These are phyloP conservation scores for Parafenestella ontariensis DNA, from an alignment of 2,329 filamentous ascomycete species.

Conservation along the genomic window DNA sequence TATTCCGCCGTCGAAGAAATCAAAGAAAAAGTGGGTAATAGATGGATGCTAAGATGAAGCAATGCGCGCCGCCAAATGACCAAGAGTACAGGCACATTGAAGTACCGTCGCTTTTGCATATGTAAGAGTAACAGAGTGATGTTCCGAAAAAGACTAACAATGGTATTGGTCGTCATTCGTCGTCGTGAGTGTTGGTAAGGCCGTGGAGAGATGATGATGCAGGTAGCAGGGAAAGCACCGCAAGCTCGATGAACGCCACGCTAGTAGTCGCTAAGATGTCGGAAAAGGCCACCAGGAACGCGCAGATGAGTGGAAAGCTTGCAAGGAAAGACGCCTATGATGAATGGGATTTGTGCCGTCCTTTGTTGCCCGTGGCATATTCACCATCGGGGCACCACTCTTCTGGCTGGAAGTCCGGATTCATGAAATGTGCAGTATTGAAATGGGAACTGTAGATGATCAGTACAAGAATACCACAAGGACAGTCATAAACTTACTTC, in stretches of 20 bases:
- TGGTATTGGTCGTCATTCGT: conserved; percentile 44
- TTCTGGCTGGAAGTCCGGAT: conserved; percentile 61
- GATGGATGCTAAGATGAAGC: conserved; percentile 28
- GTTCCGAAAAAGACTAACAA: conserved; percentile 45
- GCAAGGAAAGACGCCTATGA: conserved; percentile 31
- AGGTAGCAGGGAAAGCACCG: conserved; percentile 35
- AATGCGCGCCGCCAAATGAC: conserved; percentile 25
- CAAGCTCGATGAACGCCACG: conserved; percentile 46
- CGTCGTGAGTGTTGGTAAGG: conserved; percentile 36
- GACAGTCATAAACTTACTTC: conserved; percentile 47
- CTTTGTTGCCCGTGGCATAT: conserved; percentile 49
- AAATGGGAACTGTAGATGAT: conserved; percentile 54
- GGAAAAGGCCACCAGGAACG: conserved; percentile 36
- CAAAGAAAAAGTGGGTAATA: conserved; percentile 18
- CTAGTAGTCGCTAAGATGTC: conserved; percentile 47
- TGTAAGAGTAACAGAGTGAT: conserved; percentile 35
- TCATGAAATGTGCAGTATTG: conserved; percentile 61
- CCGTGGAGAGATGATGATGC: conserved; percentile 40
- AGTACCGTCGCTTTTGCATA: conserved; percentile 39
- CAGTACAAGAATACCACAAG: conserved; percentile 9
- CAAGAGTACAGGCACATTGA: conserved; percentile 19
- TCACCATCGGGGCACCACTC: conserved; percentile 59
- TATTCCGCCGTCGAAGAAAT: conserved; percentile 26
- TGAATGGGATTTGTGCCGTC: conserved; percentile 47
- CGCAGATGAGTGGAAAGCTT: conserved; percentile 24